Conservation (phyloP, 2,329 filamentous ascomycete species). For the Neonectria magnoliae region DNA sequence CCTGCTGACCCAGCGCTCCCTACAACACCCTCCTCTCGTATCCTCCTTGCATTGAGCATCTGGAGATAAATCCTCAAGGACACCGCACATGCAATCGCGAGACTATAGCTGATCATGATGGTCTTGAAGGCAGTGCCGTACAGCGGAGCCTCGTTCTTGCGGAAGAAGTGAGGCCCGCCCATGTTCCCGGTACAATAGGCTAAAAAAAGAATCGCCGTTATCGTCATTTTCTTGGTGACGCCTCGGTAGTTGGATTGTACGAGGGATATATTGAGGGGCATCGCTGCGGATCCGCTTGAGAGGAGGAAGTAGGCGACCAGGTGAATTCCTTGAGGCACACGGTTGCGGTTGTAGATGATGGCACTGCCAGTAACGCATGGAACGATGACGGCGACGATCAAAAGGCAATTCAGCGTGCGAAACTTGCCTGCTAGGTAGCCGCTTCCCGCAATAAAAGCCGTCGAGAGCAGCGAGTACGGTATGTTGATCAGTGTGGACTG, state of each 20-base stretch:
- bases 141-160: conserved; percentile 57
- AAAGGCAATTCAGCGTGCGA: conserved; percentile 60
- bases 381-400: conserved; percentile 60
- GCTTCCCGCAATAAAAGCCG: conserved; percentile 57
- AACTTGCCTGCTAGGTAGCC: conserved; percentile 63
- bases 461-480: conserved; percentile 64
- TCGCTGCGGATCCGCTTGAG: conserved; percentile 61
- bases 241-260: conserved; percentile 66
- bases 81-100: conserved; percentile 57
- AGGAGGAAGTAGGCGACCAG: conserved; percentile 69
- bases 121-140: conserved; percentile 65
- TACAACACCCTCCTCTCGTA: conserved; percentile 54
- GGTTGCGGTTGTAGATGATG: conserved; percentile 60
- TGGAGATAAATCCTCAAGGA: conserved; percentile 59
- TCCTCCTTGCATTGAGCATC: conserved; percentile 55
- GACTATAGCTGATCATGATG: conserved; percentile 66
- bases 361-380: conserved; percentile 63
- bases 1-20: conserved; percentile 56
- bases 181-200: conserved; percentile 68
- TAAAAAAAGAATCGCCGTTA: conserved; percentile 65
- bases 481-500: conserved; percentile 68
- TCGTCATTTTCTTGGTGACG: conserved; percentile 69
- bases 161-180: conserved; percentile 65
- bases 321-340: conserved; percentile 54
- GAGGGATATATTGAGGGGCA: conserved; percentile 65